phyloP scores from a whole-genome alignment of 352 stramenopile genomes.

The Pythium myriotylum region DNA sequence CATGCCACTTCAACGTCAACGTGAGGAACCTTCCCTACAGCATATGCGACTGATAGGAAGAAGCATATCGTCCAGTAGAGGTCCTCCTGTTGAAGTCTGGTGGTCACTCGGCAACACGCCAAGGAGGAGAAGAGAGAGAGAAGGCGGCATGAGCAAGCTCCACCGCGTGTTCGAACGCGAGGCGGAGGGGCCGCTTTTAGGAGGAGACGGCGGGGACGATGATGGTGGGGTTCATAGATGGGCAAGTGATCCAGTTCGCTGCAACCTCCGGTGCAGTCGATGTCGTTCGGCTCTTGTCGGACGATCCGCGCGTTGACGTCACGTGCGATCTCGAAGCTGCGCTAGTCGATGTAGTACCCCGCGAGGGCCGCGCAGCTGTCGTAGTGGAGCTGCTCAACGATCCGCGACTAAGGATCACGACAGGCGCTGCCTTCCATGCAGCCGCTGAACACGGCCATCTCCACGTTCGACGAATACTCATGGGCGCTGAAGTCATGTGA shows the following conservation, averaged over 20 bases:
- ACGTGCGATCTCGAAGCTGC: slow-evolving; percentile 20
- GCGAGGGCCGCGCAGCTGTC: slow-evolving; percentile 20
- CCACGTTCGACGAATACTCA: slow-evolving; percentile 7
- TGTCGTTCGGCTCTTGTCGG: slow-evolving; percentile 17
- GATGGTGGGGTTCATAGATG: slow-evolving; percentile 13
- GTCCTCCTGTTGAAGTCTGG: slow-evolving; percentile 23
- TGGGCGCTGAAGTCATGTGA: slow-evolving; percentile 3
- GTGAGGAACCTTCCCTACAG: neutral
- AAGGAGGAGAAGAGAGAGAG: too few species aligned
- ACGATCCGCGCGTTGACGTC: slow-evolving; percentile 8
- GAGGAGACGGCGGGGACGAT: neutral
- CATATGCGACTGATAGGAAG: neutral
- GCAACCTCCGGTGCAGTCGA: slow-evolving; percentile 15
- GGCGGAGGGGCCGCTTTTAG: slow-evolving; percentile 23
- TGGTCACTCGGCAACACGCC: neutral
- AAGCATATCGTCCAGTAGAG: slow-evolving; percentile 16
- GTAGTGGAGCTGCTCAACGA: slow-evolving; percentile 11
- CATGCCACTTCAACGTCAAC: slow-evolving; percentile 13
- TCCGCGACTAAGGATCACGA: slow-evolving; percentile 11
- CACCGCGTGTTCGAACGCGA: slow-evolving; percentile 17
- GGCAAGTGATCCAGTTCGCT: slow-evolving; percentile 23
- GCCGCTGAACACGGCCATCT: slow-evolving; percentile 16
- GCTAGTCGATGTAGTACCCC: slow-evolving; percentile 17
- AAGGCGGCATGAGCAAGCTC: too few species aligned
- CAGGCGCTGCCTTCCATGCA: slow-evolving; percentile 15